Base-by-base conservation (phyloP, 2,329 filamentous ascomycete genomes). In the Fusarium caatingaense region DNA sequence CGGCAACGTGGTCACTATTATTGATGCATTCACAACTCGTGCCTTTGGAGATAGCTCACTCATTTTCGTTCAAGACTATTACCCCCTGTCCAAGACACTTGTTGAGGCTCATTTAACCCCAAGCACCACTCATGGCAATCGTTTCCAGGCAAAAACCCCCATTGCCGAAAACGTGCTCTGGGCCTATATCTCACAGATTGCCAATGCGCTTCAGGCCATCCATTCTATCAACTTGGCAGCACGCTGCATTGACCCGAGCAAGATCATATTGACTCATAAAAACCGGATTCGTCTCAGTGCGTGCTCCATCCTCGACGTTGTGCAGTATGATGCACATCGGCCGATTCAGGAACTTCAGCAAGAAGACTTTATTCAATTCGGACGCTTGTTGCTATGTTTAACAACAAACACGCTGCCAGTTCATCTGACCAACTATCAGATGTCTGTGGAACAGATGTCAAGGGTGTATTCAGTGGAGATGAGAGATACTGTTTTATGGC, bases 1-100 rank as follows among this genome's bases (percentile, higher is more conserved):
- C 75, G 92, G 90, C 60, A 93, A 89, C 70, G 88, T 98, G 21
- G 95, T 98, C 30, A 92, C 91, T 1, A 88, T 97, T 11, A 91
- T 97, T 75, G 94, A 98, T 80, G 93, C 93, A 1, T 99, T 99
- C 76, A 99, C 96, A 1, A 97, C 93, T 15, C 87, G 94, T 66
- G 93, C 92, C 27, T 99, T 99, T 79, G 93, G 93, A 58, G 96
- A 98, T 78, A 97, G 93, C 80, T 98, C 96, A 5, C 86, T 99
- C 57, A 92, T 99, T 50, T 92, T 99, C 75, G 94, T 97, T 25
- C 96, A 93, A 66, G 93, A 97, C 78, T 99, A 97, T 76, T 93
- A 96, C 76, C 95, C 96, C 2, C 85, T 96, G 21, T 93, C 95
- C 4, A 97, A 96, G 80, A 97, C 95, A 0, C 86, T 99, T 25